Base-by-base conservation (phyloP, 306 rosid species). In the Quercus berberidifolia region DNA sequence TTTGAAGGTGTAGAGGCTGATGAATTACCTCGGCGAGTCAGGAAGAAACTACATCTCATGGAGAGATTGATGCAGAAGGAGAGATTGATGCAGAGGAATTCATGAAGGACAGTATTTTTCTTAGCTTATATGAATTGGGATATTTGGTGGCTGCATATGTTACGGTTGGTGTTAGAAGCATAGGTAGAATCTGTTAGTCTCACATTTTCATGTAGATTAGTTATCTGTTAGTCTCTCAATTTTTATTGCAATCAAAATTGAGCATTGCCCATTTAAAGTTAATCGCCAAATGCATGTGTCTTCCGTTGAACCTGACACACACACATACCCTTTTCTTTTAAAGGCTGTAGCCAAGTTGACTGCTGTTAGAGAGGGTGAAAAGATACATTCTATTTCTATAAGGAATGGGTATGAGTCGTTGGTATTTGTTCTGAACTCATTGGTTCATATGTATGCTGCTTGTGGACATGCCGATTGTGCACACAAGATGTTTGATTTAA, bases 301-400 rank as follows among this genome's bases (percentile, higher is more conserved):
- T 10, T 33, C 62, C 12, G 71, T 88, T 55, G 74, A 86, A 67
- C 89, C 89, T 41, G 91, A 88, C 75, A 86, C 89, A 19, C 89
- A 86, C 62, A 86, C 89, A 65, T 88, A 86, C 83, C 91, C 91
- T 46, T 88, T 86, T 82, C 88, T 88, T 58, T 81, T 88, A 4
- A 88, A 88, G 80, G 91, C 89, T 49, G 70, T 88, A 74, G 69
- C 91, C 0, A 88, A 81, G 86, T 76, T 84, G 1, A 62, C 77
- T 79, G 78, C 78, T 79, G 76, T 77, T 71, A 79, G 78, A 74
- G 89, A 88, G 31, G 91, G 91, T 5, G 88, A 86, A 69, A 55
- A 46, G 15, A 84, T 88, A 51, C 85, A 88, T 88, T 82, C 85
- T 0, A 81, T 84, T 55, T 63, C 85, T 0, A 9, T 83, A 21